Evolutionary conservation across 257 asterid species (phyloP), one percentile per base, ranked within the genome.

Genomic region (Apocynum venetum): DNA sequence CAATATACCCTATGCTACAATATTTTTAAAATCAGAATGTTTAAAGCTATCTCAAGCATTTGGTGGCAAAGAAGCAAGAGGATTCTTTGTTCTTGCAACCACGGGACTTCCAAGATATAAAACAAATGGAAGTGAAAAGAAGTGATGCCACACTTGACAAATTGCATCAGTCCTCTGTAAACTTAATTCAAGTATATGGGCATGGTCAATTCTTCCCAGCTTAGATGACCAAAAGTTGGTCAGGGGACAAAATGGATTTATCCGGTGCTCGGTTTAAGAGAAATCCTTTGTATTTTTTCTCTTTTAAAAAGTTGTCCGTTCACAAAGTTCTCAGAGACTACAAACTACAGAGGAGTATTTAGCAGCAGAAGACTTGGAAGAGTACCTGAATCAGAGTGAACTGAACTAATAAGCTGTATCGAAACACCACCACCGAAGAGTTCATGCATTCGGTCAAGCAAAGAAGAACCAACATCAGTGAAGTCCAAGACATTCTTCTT

Each of bases 401-500:
- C 82, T 12, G 91, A 72, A 43, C 94, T 88, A 84, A 93, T 72
- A 13, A 93, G 93, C 85, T 87, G 94, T 17, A 93, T 41, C 0
- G 91, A 85, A 14, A 93, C 87, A 12, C 91, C 87, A 83, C 78
- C 84, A 35, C 94, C 93, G 7, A 86, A 80, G 40, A 88, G 68
- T 82, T 93, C 96, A n/a, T 88, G 64, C 61, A 89, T 6, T 6
- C 91, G 90, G 81, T 93, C 97, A 20, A 91, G 77, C 20, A 88
- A 1, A 1, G 96, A 85, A 67, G 93, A 83, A 10, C 85, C 72
- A 0, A 80, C 63, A 79, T 89, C 92, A 10, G 83, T 87, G 9
- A 72, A 83, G 75, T 89, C 97, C 88, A 86, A 17, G 15, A 80
- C 83, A 77, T 85, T 93, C 84, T 91, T 93, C 85, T 91, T 91